Conservation (phyloP, 768 basidiomycete species). For the Amyloporia xantha region DNA sequence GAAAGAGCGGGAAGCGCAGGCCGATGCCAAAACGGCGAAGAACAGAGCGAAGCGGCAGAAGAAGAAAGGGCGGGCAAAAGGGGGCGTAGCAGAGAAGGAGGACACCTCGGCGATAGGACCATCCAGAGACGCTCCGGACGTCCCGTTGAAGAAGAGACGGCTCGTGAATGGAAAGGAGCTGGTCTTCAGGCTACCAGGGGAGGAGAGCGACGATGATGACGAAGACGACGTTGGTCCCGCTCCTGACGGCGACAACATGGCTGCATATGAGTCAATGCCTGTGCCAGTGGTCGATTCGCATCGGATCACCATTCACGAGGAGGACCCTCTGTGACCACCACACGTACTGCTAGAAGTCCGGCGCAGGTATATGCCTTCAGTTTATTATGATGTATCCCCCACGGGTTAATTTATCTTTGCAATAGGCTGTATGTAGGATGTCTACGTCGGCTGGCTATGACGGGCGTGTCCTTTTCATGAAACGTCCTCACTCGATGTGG, state of each 20-base stretch:
- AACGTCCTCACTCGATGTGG: too few species aligned
- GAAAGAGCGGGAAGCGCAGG: constrained; percentile 58
- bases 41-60: constrained; percentile 92
- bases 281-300: constrained; percentile 28
- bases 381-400: too few species aligned
- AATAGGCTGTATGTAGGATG: too few species aligned
- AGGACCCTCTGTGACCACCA: constrained; percentile 26
- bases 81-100: constrained; percentile 19
- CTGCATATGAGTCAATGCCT: constrained; percentile 6
- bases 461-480: too few species aligned
- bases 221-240: constrained; percentile 20
- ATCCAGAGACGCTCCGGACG: constrained; percentile 22
- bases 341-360: too few species aligned
- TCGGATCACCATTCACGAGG: constrained; percentile 45
- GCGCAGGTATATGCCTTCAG: too few species aligned
- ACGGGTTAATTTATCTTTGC: too few species aligned
- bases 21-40: constrained; percentile 89
- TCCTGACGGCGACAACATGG: constrained; percentile 2
- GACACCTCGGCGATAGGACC: constrained; percentile 13
- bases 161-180: constrained; percentile 75
- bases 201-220: constrained; percentile 37
- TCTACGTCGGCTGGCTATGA: too few species aligned
- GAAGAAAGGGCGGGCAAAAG: constrained; percentile 71
- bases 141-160: constrained; percentile 71
- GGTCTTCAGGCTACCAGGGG: constrained; percentile 46